Conservation (phyloP, 108 stramenopile genomes). For the Nitzschia palea region DNA sequence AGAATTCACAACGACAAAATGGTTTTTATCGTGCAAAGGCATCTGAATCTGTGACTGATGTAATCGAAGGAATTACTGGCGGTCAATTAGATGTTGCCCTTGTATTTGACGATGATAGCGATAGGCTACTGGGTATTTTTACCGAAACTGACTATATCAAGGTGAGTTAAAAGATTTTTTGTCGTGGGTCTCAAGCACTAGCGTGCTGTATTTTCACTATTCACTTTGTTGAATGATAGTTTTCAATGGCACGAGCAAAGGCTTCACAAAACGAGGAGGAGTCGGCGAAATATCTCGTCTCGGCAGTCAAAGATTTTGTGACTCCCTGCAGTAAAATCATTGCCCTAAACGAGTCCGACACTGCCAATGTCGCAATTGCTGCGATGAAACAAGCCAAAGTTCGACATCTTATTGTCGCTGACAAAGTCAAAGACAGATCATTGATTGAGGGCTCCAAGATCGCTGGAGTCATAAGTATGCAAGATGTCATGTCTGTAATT, state of each 20-base stretch:
- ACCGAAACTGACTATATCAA: slow-evolving; percentile 91
- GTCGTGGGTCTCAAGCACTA: background rate
- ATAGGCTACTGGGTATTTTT: slow-evolving; percentile 78
- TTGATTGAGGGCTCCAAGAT: slow-evolving; percentile 34
- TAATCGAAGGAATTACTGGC: slow-evolving; percentile 69
- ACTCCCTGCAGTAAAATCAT: slow-evolving; percentile 65
- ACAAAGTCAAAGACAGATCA: slow-evolving; percentile 35
- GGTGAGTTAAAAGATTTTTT: slow-evolving; percentile 26
- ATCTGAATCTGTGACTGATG: slow-evolving; percentile 69
- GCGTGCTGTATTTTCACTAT: background rate
- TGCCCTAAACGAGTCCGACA: slow-evolving; percentile 46
- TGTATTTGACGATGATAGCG: slow-evolving; percentile 59
- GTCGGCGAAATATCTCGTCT: slow-evolving; percentile 65
- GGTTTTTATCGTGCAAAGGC: slow-evolving; percentile 64
- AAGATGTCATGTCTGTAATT: slow-evolving; percentile 75
- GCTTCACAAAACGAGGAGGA: slow-evolving; percentile 59
- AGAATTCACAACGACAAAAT: slow-evolving; percentile 29
- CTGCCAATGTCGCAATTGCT: slow-evolving; percentile 77
- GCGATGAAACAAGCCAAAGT: slow-evolving; percentile 71
- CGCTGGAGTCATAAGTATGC: slow-evolving; percentile 77
- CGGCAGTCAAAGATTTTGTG: slow-evolving; percentile 67
- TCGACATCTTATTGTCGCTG: slow-evolving; percentile 72
- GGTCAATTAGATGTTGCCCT: slow-evolving; percentile 62
- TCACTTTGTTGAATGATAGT: slow-evolving; percentile 31
- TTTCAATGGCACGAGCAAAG: slow-evolving; percentile 65